Evolutionary conservation across 1,139 yeast species (phyloP), one percentile per base, ranked within the genome.

Genomic region (Lodderomyces metapsilosis): DNA sequence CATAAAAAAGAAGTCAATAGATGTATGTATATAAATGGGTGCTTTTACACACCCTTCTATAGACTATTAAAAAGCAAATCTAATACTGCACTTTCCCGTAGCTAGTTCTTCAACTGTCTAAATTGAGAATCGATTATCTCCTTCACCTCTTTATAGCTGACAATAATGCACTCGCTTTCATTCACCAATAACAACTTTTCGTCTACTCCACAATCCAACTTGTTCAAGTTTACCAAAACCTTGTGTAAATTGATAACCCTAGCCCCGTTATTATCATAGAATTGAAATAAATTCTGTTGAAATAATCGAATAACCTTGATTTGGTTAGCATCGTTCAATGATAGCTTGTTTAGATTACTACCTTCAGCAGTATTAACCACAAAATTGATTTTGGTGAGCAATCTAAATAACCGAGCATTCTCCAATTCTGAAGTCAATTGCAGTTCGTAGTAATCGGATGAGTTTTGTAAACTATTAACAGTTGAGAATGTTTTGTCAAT

Each of bases 181-280:
- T 23, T 27, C 5, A 88, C 87, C 46, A 92, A 72, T 57, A 89
- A 68, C 21, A 92, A 64, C 53, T 79, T 82, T 60, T 92, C 98
- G 40, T 88, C 92, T 36, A 85, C 76, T 1, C 98, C 98, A 11
- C 94, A 95, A 59, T 94, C 99, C 46, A 92, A 69, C 61, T 92
- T 92, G 64, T 92, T 92, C 54, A 92, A 68, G 51, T 84, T 79
- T 40, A 79, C 70, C 49, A 94, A 68, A 3, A 91, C 94, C 58
- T 89, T 88, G 2, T 91, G 83, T 52, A 92, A 69, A 62, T 94
- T 97, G 43, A 88, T 68, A 3, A 83, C 78, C 2, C 96, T 89
- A 52, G 77, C 76, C 13, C 96, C 96, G 27, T 65, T 63, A 3
- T 36, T n/a, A 58, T 88, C 89, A 37, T 74, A 76, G 56, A 87